These are phyloP conservation scores for Luzula sylvatica DNA, from an alignment of 176 grass and related monocot genomes.

Conservation along the genomic window DNA sequence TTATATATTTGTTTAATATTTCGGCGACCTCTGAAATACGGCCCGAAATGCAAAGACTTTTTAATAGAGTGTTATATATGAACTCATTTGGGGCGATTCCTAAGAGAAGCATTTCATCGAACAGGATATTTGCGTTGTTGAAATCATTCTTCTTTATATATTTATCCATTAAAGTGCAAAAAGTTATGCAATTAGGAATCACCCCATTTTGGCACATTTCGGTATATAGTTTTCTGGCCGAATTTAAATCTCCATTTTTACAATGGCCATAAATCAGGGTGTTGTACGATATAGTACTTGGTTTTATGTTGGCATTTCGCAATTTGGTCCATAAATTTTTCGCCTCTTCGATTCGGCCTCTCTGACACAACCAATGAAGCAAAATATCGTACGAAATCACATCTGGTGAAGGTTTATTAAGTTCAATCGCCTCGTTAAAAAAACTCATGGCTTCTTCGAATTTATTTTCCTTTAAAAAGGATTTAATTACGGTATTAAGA, in stretches of 20 bases:
- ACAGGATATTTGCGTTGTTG: conserved; percentile 36
- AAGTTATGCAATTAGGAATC: conserved; percentile 62
- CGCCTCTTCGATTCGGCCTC: conserved; percentile 39
- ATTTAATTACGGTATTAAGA: conserved; percentile 44
- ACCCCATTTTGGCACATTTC: conserved; percentile 49
- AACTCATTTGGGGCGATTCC: conserved; percentile 57
- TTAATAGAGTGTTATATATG: conserved; percentile 60
- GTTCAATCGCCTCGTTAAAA: conserved; percentile 32
- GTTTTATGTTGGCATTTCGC: conserved; percentile 40
- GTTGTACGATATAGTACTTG: conserved; percentile 34
- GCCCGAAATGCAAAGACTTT: conserved; percentile 39
- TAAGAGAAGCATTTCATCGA: conserved; percentile 46
- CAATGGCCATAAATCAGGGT: conserved; percentile 55
- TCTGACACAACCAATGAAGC: conserved; percentile 48
- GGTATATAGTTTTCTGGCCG: conserved; percentile 42
- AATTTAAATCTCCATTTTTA: conserved; percentile 48
- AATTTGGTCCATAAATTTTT: conserved; percentile 49
- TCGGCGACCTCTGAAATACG: conserved; percentile 46
- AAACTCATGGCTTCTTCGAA: conserved; percentile 44
- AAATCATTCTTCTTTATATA: conserved; percentile 40
- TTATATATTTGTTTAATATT: conserved; percentile 53
- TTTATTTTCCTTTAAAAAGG: conserved; percentile 43
- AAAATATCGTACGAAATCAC: conserved; percentile 47
- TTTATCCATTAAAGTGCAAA: conserved; percentile 54
- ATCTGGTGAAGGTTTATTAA: conserved; percentile 25